Conservation (phyloP, 805 yeast genomes). For the Teunomyces panamensis region DNA sequence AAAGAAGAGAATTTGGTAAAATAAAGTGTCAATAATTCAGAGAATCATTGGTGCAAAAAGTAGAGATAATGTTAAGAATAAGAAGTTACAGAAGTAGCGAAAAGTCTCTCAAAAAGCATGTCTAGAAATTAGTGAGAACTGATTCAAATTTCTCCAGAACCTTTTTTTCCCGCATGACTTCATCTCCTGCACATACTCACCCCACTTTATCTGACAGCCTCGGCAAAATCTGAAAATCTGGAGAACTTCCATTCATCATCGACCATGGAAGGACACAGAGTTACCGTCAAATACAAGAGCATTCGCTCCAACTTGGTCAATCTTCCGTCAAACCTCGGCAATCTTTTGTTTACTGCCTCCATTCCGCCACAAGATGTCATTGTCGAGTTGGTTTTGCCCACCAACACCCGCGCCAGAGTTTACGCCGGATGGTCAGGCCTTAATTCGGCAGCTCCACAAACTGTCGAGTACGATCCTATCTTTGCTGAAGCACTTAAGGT, state of each 20-base stretch:
- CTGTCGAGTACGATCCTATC: constrained; percentile 63
- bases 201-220: neutral
- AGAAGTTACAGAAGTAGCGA: too few relatives aligned
- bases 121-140: too few relatives aligned
- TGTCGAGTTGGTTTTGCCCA: constrained; percentile 39
- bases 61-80: too few relatives aligned
- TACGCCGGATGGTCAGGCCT: constrained; percentile 72
- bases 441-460: constrained; percentile 28
- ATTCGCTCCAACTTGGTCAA: constrained; percentile 51
- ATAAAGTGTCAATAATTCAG: too few relatives aligned
- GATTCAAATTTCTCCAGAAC: too few relatives aligned
- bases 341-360: constrained; percentile 47
- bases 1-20: too few relatives aligned
- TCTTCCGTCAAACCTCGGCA: constrained; percentile 49
- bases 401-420: constrained; percentile 6
- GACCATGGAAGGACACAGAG: constrained; percentile 36
- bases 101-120: too few relatives aligned
- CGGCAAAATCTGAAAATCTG: constrained; percentile 1
- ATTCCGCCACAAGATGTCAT: constrained; percentile 59
- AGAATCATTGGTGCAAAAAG: too few relatives aligned
- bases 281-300: constrained; percentile 25
- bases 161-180: neutral
- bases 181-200: neutral
- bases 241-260: neutral
- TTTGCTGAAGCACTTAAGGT: constrained; percentile 56